A percentile compares a stretch with the other conserved stretches of the same genome.
Evolutionary conservation across 2,329 filamentous ascomycete genomes (phyloP).

Genomic region (Colletotrichum limetticola): DNA sequence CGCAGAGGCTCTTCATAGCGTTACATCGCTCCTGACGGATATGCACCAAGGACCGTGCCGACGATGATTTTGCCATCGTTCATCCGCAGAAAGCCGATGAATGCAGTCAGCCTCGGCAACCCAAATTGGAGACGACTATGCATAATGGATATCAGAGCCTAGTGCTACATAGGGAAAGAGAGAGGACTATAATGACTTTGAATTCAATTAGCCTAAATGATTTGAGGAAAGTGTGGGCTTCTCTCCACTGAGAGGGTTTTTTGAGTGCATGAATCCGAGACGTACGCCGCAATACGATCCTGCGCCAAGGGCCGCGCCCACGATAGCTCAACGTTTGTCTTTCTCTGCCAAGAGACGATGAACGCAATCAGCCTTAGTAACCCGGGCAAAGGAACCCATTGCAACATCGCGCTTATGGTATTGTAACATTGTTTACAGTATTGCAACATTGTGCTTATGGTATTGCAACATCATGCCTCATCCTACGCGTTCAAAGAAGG

Average conservation of each 20-base stretch:
- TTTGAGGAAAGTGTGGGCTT: neutral
- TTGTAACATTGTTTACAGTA: conserved; percentile 1
- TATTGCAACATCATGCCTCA: conserved; percentile 9
- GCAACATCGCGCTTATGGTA: neutral
- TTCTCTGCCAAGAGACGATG: neutral
- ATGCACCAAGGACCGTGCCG: neutral
- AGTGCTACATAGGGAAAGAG: neutral
- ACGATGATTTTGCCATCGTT: neutral
- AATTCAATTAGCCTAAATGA: neutral
- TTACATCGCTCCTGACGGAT: neutral
- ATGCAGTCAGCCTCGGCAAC: neutral
- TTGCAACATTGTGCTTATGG: neutral
- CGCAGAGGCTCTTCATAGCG: neutral
- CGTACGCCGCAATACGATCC: neutral
- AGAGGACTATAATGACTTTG: neutral
- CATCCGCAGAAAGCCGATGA: neutral
- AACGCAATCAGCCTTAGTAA: neutral
- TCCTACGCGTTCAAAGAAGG: neutral
- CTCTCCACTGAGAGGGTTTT: neutral
- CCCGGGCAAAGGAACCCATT: conserved; percentile 1
- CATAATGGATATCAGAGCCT: neutral
- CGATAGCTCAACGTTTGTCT: neutral
- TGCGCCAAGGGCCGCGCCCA: conserved; percentile 4
- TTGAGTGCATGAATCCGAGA: neutral
- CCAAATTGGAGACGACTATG: neutral